phyloP scores from a whole-genome alignment of 140 eudicot genomes.

The Bidens hawaiensis region DNA sequence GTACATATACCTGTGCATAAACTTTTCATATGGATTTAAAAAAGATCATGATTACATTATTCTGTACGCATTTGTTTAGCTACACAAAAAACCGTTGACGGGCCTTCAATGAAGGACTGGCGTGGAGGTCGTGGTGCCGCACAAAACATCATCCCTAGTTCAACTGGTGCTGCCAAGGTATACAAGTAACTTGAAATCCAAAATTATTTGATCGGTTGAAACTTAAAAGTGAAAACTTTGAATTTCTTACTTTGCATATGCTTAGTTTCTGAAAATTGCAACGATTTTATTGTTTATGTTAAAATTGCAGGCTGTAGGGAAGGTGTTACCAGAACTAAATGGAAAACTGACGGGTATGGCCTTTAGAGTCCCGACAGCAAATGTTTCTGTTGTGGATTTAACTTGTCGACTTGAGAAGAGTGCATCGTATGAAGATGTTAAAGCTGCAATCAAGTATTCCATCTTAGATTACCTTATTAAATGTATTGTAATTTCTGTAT shows the following conservation, averaged over 20 bases:
- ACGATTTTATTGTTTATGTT: not conserved
- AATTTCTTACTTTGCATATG: not conserved
- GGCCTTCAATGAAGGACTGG: constrained; percentile 99
- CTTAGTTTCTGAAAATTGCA: not conserved
- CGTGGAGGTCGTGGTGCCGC: constrained; percentile 98
- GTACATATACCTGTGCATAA: constrained; percentile 3
- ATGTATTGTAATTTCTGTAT: not conserved
- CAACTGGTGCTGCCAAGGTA: constrained; percentile 98
- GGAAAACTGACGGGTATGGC: constrained; percentile 99
- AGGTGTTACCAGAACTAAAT: constrained; percentile 87
- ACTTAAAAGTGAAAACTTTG: not conserved
- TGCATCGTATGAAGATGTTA: constrained; percentile 89
- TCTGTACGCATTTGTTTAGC: constrained; percentile 44
- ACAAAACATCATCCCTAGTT: constrained; percentile 92
- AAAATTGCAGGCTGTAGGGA: constrained; percentile 80
- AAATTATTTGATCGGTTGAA: not conserved
- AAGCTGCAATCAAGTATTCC: constrained; percentile 79
- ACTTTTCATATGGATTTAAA: not conserved
- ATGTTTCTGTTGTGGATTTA: constrained; percentile 95
- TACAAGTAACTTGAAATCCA: not conserved
- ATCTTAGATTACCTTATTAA: not conserved
- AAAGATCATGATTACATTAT: not conserved
- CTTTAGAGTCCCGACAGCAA: constrained; percentile 90
- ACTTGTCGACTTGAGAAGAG: constrained; percentile 91
- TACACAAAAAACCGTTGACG: constrained; percentile 94